These are phyloP conservation scores for Collybia mongolica DNA, from an alignment of 768 basidiomycete species.

Conservation along the genomic window DNA sequence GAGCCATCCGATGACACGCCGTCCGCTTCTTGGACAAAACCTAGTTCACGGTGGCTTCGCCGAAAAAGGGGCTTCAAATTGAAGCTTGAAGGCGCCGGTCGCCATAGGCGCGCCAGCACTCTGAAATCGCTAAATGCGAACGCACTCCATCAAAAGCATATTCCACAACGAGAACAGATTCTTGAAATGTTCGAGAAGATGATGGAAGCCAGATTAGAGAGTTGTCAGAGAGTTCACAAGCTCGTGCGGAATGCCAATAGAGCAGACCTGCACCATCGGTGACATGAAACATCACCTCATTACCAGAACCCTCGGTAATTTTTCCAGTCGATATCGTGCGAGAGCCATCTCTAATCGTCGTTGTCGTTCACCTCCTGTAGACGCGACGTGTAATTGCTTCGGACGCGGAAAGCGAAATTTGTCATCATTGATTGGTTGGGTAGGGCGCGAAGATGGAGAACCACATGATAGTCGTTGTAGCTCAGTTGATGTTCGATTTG, in stretches of 20 bases:
- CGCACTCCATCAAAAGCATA: conserved; percentile 10
- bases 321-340: neutral
- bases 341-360: too few species aligned
- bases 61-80: conserved; percentile 62
- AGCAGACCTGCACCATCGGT: conserved; percentile 24
- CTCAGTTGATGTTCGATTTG: too few species aligned
- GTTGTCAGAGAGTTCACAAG: conserved; percentile 63
- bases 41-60: conserved; percentile 46
- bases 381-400: too few species aligned
- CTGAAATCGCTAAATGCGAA: conserved; percentile 16
- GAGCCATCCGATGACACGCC: conserved; percentile 11
- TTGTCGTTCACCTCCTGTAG: too few species aligned
- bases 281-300: conserved; percentile 6
- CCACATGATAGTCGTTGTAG: too few species aligned
- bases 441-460: too few species aligned
- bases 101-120: conserved; percentile 14
- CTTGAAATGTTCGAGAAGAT: conserved; percentile 70
- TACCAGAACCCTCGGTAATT: conserved; percentile 2
- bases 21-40: conserved; percentile 17
- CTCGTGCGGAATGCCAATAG: conserved; percentile 50
- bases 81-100: conserved; percentile 27
- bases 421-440: too few species aligned
- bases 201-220: conserved; percentile 75
- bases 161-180: conserved; percentile 41
- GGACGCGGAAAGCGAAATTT: too few species aligned